Conservation (phyloP, 176 grass and related monocot species). For the Thinopyrum elongatum region DNA sequence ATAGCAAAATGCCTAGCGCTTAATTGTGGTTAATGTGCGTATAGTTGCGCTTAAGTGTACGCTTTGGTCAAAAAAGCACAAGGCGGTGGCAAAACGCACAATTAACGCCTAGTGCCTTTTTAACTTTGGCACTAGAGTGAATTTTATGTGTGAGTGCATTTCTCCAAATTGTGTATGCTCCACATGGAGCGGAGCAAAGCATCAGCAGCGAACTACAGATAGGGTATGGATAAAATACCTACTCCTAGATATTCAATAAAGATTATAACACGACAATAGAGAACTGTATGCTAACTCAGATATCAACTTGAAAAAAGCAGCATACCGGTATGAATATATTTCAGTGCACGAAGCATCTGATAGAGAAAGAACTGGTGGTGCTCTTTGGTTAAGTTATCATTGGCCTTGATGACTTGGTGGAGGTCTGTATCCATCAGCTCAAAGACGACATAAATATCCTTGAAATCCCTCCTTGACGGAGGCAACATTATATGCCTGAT, state of each 20-base stretch:
- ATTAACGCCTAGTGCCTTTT: no score
- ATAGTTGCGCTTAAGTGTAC: no score
- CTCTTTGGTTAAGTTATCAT: constrained; percentile 93
- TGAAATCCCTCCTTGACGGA: constrained; percentile 84
- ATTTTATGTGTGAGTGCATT: constrained; percentile 2
- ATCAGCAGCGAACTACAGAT: neutral
- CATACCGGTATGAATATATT: constrained; percentile 95
- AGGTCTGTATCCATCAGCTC: constrained; percentile 97
- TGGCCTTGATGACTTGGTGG: constrained; percentile 98
- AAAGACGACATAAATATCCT: constrained; percentile 98
- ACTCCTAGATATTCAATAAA: neutral
- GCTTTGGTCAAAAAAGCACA: no score
- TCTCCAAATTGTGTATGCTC: constrained; percentile 25
- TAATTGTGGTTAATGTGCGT: no score
- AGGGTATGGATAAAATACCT: neutral
- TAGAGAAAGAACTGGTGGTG: constrained; percentile 97
- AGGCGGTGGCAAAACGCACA: no score
- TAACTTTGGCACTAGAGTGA: neutral
- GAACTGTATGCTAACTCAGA: neutral
- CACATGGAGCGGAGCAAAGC: constrained; percentile 8
- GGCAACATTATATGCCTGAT: constrained; percentile 98
- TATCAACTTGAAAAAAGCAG: neutral
- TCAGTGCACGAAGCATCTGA: constrained; percentile 92
- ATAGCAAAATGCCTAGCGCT: no score
- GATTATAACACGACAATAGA: neutral